phyloP scores from a whole-genome alignment of 2,329 filamentous ascomycete genomes.

The Meredithiella fracta region DNA sequence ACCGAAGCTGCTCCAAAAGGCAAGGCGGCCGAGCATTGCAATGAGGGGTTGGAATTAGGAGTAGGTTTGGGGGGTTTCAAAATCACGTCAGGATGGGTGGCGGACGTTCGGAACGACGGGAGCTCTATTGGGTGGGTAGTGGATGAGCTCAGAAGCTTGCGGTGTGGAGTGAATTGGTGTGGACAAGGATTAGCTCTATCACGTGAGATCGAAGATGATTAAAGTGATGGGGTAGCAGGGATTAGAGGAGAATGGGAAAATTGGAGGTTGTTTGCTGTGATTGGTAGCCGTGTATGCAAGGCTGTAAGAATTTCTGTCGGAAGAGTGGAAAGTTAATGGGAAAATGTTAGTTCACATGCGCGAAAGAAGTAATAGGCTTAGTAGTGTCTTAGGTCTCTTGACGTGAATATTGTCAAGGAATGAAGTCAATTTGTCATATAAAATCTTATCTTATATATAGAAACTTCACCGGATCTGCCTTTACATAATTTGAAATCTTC shows the following conservation, averaged over 20 bases:
- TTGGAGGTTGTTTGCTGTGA: background rate
- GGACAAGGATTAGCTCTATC: background rate
- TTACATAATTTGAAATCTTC: no score
- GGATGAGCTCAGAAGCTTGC: background rate
- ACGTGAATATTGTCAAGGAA: no score
- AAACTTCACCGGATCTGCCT: no score
- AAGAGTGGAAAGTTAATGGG: background rate
- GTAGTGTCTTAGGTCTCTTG: no score
- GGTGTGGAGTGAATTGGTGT: background rate
- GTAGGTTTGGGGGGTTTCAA: background rate
- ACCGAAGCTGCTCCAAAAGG: constrained; percentile 91
- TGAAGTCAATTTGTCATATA: no score
- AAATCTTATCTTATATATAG: no score
- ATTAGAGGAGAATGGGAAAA: background rate
- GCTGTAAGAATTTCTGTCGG: background rate
- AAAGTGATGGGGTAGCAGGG: background rate
- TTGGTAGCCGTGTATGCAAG: constrained; percentile 6
- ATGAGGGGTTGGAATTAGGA: background rate
- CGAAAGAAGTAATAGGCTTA: background rate
- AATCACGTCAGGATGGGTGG: background rate
- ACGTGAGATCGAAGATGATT: background rate
- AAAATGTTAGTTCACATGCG: background rate
- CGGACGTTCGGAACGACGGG: background rate
- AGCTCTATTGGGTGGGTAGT: background rate
- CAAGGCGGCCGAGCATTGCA: constrained; percentile 46